A percentile compares a stretch with the other conserved stretches of the same genome.
These are phyloP conservation scores for Pittosporum tobira DNA, from an alignment of 129 eudicot genomes.

Conservation along the genomic window DNA sequence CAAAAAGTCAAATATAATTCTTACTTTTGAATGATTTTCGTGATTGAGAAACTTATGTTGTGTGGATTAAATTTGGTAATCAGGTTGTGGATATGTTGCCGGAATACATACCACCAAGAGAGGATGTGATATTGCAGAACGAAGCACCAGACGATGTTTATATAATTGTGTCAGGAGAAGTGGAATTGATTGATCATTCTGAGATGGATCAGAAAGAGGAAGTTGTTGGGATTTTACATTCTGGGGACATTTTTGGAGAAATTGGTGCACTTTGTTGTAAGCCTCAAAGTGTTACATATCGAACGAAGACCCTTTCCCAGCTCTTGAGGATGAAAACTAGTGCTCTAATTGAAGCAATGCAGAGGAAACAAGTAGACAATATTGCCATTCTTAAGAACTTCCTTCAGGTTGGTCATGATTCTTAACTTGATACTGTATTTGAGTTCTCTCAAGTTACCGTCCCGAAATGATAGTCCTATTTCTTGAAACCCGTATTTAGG, in stretches of 20 bases:
- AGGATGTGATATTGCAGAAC: conserved; percentile 78
- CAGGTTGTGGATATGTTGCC: conserved; percentile 86
- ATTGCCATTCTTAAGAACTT: conserved; percentile 74
- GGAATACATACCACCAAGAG: conserved; percentile 84
- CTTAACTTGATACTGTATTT: neutral
- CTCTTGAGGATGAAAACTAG: conserved; percentile 65
- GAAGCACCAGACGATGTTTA: conserved; percentile 87
- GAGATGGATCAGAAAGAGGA: conserved; percentile 52
- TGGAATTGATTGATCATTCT: conserved; percentile 52
- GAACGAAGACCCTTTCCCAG: conserved; percentile 81
- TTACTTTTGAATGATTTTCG: neutral
- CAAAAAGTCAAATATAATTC: neutral
- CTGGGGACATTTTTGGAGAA: conserved; percentile 85
- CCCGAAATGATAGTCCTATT: too few relatives aligned
- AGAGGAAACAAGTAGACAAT: conserved; percentile 56
- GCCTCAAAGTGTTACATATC: conserved; percentile 62
- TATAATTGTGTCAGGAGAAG: conserved; percentile 82
- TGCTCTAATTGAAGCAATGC: conserved; percentile 70
- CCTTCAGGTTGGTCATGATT: conserved; percentile 45
- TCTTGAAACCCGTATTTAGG: too few relatives aligned
- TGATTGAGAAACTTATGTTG: neutral
- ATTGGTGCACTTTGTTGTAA: conserved; percentile 77
- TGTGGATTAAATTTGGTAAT: neutral
- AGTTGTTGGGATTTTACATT: conserved; percentile 36
- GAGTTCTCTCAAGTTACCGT: too few relatives aligned